phyloP scores from a whole-genome alignment of 2,329 filamentous ascomycete species.

The Triangularia verruculosa region DNA sequence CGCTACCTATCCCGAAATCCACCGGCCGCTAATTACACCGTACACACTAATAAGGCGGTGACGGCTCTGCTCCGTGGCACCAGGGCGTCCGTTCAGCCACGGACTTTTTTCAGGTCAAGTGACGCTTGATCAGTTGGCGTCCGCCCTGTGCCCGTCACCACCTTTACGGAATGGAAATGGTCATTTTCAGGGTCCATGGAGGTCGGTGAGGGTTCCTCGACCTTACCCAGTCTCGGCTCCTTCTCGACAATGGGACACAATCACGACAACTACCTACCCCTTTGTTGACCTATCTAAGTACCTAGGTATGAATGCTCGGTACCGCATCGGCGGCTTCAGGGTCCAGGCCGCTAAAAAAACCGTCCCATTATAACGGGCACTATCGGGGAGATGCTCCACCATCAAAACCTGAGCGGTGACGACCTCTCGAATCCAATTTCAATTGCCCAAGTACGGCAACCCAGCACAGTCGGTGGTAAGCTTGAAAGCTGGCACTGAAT shows the following conservation, averaged over 20 bases:
- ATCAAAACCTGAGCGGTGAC: neutral
- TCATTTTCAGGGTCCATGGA: slow-evolving; percentile 15
- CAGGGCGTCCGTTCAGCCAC: slow-evolving; percentile 5
- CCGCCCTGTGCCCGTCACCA: slow-evolving; percentile 2
- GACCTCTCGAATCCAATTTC: neutral
- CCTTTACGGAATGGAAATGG: slow-evolving; percentile 23
- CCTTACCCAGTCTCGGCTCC: neutral
- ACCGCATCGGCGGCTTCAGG: neutral
- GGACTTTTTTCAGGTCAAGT: slow-evolving; percentile 24
- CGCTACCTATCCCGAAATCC: too few relatives aligned
- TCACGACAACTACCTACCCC: neutral
- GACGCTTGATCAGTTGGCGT: slow-evolving; percentile 13
- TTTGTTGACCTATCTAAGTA: too few relatives aligned
- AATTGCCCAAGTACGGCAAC: too few relatives aligned
- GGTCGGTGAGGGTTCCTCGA: neutral
- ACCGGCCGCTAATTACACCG: neutral
- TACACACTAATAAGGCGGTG: slow-evolving; percentile 1
- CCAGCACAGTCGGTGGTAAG: neutral
- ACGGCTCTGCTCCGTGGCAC: neutral
- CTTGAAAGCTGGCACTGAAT: neutral
- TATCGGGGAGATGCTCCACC: neutral
- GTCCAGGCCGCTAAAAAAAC: slow-evolving; percentile 7
- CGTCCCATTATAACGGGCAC: neutral
- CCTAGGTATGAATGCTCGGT: neutral
- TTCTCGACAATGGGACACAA: neutral